These are phyloP conservation scores for Penicillium paxilli DNA, from an alignment of 495 filamentous ascomycete genomes.

Conservation along the genomic window DNA sequence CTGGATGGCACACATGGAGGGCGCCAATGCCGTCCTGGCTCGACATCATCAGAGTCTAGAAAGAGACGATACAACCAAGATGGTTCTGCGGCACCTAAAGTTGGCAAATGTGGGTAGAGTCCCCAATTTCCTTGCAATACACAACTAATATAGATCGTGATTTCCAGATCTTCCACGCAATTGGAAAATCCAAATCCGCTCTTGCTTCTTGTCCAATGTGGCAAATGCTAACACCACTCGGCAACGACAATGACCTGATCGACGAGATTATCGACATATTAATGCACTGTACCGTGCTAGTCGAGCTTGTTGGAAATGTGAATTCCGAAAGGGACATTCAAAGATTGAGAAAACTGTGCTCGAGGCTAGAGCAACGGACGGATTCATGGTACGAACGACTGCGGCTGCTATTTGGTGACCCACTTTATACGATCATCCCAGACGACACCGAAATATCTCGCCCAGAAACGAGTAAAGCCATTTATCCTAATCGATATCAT, in stretches of 20 bases:
- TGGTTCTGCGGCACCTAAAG: constrained; percentile 14
- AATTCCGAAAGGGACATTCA: neutral
- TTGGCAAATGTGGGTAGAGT: constrained; percentile 10
- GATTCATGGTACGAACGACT: constrained; percentile 7
- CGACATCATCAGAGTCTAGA: constrained; percentile 8
- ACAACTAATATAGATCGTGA: neutral
- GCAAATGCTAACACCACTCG: constrained; percentile 4
- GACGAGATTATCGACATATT: constrained; percentile 20
- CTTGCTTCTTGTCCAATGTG: constrained; percentile 14
- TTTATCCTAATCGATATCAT: constrained; percentile 9
- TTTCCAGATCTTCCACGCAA: constrained; percentile 11
- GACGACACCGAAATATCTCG: neutral
- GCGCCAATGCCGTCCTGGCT: constrained; percentile 15
- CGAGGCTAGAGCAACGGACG: neutral
- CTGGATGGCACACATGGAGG: constrained; percentile 19
- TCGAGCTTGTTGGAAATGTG: constrained; percentile 5
- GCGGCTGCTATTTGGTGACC: neutral
- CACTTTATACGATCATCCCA: constrained; percentile 5
- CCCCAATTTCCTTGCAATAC: neutral
- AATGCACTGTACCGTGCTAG: constrained; percentile 10
- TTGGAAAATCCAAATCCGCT: constrained; percentile 16
- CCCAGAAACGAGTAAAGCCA: neutral
- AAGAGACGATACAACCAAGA: constrained; percentile 4
- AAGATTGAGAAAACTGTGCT: constrained; percentile 1
- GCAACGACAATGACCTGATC: neutral